These are phyloP conservation scores for Aegilops bicornis DNA, from an alignment of 176 grass and related monocot species.

Conservation along the genomic window DNA sequence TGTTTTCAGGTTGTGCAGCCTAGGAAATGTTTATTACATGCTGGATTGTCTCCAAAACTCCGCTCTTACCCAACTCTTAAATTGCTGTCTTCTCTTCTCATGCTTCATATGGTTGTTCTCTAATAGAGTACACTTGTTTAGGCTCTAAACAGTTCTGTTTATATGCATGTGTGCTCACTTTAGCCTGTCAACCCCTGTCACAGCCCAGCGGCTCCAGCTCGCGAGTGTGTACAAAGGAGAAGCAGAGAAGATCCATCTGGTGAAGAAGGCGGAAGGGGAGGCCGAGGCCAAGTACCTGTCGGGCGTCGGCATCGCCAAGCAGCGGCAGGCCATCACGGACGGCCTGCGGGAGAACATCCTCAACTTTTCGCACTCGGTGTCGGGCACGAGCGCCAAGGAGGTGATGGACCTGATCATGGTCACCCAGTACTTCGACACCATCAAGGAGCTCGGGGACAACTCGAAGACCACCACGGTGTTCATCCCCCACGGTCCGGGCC, in stretches of 20 bases:
- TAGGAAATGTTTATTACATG: not conserved
- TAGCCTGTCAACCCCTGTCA: not conserved
- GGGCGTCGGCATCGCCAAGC: conserved; percentile 79
- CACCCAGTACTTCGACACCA: conserved; percentile 94
- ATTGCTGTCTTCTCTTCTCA: not conserved
- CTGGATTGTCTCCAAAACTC: not conserved
- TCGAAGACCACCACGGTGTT: conserved; percentile 89
- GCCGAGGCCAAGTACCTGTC: conserved; percentile 95
- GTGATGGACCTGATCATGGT: conserved; percentile 99
- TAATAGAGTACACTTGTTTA: not conserved
- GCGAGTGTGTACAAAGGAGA: conserved; percentile 98
- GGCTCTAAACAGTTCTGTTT: not conserved
- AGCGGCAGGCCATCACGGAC: conserved; percentile 91
- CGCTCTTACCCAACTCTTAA: not conserved
- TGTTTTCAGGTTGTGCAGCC: conserved; percentile 6
- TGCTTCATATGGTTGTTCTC: not conserved
- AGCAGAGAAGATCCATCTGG: conserved; percentile 90
- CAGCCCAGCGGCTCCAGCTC: conserved; percentile 94
- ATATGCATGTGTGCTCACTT: conserved; percentile 19
- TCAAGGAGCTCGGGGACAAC: conserved; percentile 82
- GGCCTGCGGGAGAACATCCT: conserved; percentile 90
- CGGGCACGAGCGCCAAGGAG: conserved; percentile 76
- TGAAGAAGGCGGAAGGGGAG: conserved; percentile 95
- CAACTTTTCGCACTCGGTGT: conserved; percentile 83
- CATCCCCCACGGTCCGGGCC: conserved; percentile 81